Evolutionary conservation across 2,329 filamentous ascomycete genomes (phyloP).

Genomic region (Fonsecaea nubica): DNA sequence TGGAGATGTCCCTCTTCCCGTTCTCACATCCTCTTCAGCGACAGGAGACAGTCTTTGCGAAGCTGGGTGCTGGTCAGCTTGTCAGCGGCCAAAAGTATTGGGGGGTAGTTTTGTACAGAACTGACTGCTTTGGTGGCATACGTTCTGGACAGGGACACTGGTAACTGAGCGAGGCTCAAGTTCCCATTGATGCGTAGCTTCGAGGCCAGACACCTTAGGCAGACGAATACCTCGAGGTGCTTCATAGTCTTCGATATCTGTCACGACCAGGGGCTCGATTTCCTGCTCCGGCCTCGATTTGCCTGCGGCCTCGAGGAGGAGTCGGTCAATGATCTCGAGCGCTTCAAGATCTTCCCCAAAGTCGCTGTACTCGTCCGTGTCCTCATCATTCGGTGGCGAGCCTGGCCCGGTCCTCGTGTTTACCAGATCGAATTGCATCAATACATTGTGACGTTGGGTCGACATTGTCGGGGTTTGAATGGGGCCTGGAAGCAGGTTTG

Average conservation of each 20-base stretch:
- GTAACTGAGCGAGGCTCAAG: conserved; percentile 8
- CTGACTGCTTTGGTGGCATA: conserved; percentile 38
- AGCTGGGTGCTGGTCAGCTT: conserved; percentile 41
- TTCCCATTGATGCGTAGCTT: conserved; percentile 42
- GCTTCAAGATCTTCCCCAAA: conserved; percentile 60
- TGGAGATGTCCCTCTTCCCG: conserved; percentile 25
- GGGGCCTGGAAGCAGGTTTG: conserved; percentile 23
- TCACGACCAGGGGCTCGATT: conserved; percentile 39
- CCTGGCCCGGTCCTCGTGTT: background rate
- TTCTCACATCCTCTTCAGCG: conserved; percentile 12
- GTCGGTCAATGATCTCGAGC: conserved; percentile 59
- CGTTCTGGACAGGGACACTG: conserved; percentile 12
- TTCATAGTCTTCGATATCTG: conserved; percentile 55
- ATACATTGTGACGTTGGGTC: conserved; percentile 11
- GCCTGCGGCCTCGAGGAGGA: conserved; percentile 56
- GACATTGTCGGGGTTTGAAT: conserved; percentile 23
- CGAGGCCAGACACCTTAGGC: conserved; percentile 51
- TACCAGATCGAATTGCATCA: conserved; percentile 21
- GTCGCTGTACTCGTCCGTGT: conserved; percentile 67
- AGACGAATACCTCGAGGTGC: conserved; percentile 47
- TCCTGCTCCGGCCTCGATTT: conserved; percentile 39
- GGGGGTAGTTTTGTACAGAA: conserved; percentile 4
- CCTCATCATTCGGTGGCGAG: conserved; percentile 22
- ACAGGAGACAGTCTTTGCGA: conserved; percentile 25
- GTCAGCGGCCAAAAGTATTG: conserved; percentile 56